These are phyloP conservation scores for Jackrogersella multiformis DNA, from an alignment of 495 filamentous ascomycete genomes.

Conservation along the genomic window DNA sequence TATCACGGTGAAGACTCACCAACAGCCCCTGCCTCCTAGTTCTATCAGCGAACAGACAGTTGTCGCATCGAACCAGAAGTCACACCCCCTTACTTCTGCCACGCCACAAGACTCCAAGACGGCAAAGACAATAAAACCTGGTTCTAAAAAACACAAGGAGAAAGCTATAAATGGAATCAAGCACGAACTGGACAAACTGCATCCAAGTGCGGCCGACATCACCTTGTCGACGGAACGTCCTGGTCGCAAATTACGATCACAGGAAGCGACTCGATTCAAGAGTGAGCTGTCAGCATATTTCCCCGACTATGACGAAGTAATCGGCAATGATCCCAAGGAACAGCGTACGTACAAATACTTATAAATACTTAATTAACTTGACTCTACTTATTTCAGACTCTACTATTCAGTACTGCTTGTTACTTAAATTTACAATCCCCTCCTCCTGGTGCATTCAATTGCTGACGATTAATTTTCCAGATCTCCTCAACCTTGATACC, in stretches of 20 bases:
- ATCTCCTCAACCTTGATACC: conserved; percentile 68
- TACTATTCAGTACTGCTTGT: too few species aligned
- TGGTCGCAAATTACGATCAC: conserved; percentile 64
- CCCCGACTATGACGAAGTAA: conserved; percentile 88
- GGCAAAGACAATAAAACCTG: conserved; percentile 36
- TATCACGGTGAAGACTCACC: conserved; percentile 48
- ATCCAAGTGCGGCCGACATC: conserved; percentile 53
- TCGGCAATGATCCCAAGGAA: conserved; percentile 81
- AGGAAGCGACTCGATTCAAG: conserved; percentile 72
- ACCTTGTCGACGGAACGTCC: conserved; percentile 57
- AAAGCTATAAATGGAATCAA: conserved; percentile 63
- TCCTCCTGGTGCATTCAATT: conserved; percentile 50
- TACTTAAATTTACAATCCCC: too few species aligned
- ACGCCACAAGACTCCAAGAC: conserved; percentile 32
- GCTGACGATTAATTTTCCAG: conserved; percentile 51
- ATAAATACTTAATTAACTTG: not conserved
- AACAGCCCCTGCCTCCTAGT: conserved; percentile 23
- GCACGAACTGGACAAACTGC: conserved; percentile 60
- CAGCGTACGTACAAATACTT: conserved; percentile 65
- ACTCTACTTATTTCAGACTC: too few species aligned
- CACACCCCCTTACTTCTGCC: not conserved
- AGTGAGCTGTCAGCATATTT: conserved; percentile 90
- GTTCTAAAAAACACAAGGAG: conserved; percentile 55
- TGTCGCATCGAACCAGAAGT: conserved; percentile 28
- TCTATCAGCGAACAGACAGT: conserved; percentile 33